Conservation (phyloP, 2,329 filamentous ascomycete species). For the Colletotrichum theobromicola region DNA sequence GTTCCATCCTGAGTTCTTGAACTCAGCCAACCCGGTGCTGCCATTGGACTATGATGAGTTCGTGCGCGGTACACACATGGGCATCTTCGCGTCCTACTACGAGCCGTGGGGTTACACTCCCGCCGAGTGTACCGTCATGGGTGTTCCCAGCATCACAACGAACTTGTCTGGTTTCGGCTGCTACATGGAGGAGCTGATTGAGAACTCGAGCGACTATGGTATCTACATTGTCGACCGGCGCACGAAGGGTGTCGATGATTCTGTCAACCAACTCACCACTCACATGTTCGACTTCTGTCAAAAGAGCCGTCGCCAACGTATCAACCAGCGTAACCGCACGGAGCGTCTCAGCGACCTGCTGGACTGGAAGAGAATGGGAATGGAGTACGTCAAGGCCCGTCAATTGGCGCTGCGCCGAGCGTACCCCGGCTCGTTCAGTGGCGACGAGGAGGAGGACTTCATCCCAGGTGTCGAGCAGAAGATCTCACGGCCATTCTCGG, state of each 20-base stretch:
- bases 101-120: slow-evolving; percentile 99
- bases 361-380: slow-evolving; percentile 99
- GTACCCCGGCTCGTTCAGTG: slow-evolving; percentile 85
- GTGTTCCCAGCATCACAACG: slow-evolving; percentile 96
- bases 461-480: slow-evolving; percentile 94
- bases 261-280: slow-evolving; percentile 90
- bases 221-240: slow-evolving; percentile 99
- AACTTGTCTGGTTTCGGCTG: slow-evolving; percentile 98
- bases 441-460: slow-evolving; percentile 84
- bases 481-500: slow-evolving; percentile 92
- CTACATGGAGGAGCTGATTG: slow-evolving; percentile 99
- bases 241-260: slow-evolving; percentile 95
- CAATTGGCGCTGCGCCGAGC: slow-evolving; percentile 91
- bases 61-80: slow-evolving; percentile 93
- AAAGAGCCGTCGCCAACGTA: slow-evolving; percentile 94
- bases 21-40: slow-evolving; percentile 92
- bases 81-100: slow-evolving; percentile 97
- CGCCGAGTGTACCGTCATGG: slow-evolving; percentile 98
- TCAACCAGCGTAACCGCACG: slow-evolving; percentile 97
- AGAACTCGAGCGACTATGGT: slow-evolving; percentile 96
- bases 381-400: slow-evolving; percentile 98
- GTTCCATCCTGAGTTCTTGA: slow-evolving; percentile 98
- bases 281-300: slow-evolving; percentile 93
- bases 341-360: slow-evolving; percentile 93
- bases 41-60: slow-evolving; percentile 99